Percentiles rank a stretch among this genome's conserved stretches.
These are phyloP conservation scores for Russula olivacea DNA, from an alignment of 768 basidiomycete species.

Conservation along the genomic window DNA sequence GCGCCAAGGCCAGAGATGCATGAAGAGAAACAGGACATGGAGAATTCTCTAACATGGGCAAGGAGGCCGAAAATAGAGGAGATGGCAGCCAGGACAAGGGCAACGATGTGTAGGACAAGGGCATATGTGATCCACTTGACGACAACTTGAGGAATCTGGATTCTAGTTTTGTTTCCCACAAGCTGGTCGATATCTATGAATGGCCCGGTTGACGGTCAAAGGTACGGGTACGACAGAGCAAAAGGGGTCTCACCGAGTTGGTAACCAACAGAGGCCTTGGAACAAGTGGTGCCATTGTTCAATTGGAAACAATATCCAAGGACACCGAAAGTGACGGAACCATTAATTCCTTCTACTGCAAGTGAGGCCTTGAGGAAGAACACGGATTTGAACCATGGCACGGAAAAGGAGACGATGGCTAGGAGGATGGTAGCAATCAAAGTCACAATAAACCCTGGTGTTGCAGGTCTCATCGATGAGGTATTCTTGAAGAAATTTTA, in stretches of 20 bases:
- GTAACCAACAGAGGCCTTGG: constrained; percentile 79
- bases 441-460: constrained; percentile 83
- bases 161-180: constrained; percentile 56
- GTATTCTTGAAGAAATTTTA: background rate
- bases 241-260: constrained; percentile 56
- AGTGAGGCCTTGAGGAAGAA: constrained; percentile 82
- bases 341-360: constrained; percentile 41
- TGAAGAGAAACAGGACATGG: constrained; percentile 78
- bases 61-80: constrained; percentile 79
- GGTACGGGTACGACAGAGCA: background rate
- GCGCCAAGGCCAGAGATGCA: constrained; percentile 80
- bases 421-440: constrained; percentile 73
- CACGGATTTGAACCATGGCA: constrained; percentile 82
- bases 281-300: constrained; percentile 57
- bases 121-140: constrained; percentile 96
- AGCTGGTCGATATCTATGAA: constrained; percentile 71
- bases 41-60: constrained; percentile 81
- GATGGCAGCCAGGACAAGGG: constrained; percentile 63
- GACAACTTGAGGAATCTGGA: constrained; percentile 74
- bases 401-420: constrained; percentile 83
- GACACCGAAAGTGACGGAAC: constrained; percentile 77
- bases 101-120: constrained; percentile 87
- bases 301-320: constrained; percentile 80
- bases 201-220: background rate
- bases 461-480: constrained; percentile 68